Conservation (phyloP, 805 yeast genomes). For the Kodamaea kaohsiungensis region DNA sequence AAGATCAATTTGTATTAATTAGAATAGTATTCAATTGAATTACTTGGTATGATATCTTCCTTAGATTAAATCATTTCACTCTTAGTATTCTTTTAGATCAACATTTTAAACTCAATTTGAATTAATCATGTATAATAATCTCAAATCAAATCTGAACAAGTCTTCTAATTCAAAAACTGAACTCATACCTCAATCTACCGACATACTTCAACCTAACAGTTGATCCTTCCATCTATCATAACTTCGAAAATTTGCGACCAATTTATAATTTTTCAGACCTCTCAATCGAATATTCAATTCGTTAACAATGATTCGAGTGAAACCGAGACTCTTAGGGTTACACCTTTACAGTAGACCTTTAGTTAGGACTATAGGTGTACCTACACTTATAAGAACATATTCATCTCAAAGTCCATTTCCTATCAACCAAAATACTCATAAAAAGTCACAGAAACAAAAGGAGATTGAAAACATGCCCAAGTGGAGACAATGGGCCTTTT, state of each 20-base stretch:
- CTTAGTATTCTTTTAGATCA: too few relatives aligned
- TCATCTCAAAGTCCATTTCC: constrained; percentile 31
- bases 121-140: too few relatives aligned
- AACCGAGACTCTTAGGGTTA: neutral
- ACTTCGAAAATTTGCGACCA: neutral
- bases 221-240: neutral
- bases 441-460: constrained; percentile 27
- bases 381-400: neutral
- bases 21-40: too few relatives aligned
- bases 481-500: constrained; percentile 42
- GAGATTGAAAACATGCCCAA: constrained; percentile 32
- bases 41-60: too few relatives aligned
- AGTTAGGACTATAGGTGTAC: neutral
- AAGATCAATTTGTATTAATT: too few relatives aligned
- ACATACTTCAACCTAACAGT: too few relatives aligned
- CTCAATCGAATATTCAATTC: neutral
- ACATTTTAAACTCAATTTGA: too few relatives aligned
- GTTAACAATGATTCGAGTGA: neutral
- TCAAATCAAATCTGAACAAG: too few relatives aligned
- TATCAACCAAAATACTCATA: constrained; percentile 32
- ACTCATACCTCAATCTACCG: too few relatives aligned
- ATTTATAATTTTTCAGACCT: neutral
- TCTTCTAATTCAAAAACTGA: neutral
- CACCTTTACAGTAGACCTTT: neutral
- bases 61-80: too few relatives aligned